These are phyloP conservation scores for Amanita fuliginea DNA, from an alignment of 768 basidiomycete species.

Conservation along the genomic window DNA sequence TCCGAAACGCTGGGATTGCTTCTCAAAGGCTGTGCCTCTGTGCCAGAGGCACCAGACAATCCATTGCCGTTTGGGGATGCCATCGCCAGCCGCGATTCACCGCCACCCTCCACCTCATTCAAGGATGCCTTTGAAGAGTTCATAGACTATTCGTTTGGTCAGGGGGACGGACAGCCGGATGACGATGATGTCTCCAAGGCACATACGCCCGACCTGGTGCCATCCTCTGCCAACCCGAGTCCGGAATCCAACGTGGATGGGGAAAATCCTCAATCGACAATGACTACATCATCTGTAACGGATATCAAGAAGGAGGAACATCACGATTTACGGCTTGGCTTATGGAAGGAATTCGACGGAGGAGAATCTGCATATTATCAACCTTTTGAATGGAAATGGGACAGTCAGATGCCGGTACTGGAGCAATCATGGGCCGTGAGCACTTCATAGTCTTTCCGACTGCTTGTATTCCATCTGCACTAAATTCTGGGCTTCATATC, in stretches of 20 bases:
- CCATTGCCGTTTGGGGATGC: not conserved
- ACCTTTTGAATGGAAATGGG: slow-evolving; percentile 8
- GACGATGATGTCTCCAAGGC: slow-evolving; percentile 6
- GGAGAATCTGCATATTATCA: slow-evolving; percentile 9
- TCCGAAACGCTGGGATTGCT: slow-evolving; percentile 54
- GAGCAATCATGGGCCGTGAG: slow-evolving; percentile 8
- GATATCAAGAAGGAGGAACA: slow-evolving; percentile 6
- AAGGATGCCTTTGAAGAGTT: slow-evolving; percentile 6
- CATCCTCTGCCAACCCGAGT: slow-evolving; percentile 19
- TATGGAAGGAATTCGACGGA: slow-evolving; percentile 8
- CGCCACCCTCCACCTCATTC: slow-evolving; percentile 3
- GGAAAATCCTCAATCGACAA: not conserved
- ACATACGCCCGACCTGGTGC: slow-evolving; percentile 6
- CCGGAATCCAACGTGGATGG: slow-evolving; percentile 6
- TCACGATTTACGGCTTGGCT: slow-evolving; percentile 5
- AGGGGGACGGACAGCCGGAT: slow-evolving; percentile 4
- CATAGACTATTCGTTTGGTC: slow-evolving; percentile 6
- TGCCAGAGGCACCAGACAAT: slow-evolving; percentile 29
- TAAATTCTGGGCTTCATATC: not conserved
- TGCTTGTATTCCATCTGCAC: not conserved
- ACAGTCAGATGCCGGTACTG: slow-evolving; percentile 6
- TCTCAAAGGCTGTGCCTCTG: slow-evolving; percentile 39
- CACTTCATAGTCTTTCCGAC: slow-evolving; percentile 6
- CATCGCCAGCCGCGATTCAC: slow-evolving; percentile 1
- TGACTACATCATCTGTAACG: not conserved